Percentiles rank a stretch among this genome's conserved stretches.
phyloP scores from a whole-genome alignment of 768 basidiomycete genomes.

The Lactifluus volemus region DNA sequence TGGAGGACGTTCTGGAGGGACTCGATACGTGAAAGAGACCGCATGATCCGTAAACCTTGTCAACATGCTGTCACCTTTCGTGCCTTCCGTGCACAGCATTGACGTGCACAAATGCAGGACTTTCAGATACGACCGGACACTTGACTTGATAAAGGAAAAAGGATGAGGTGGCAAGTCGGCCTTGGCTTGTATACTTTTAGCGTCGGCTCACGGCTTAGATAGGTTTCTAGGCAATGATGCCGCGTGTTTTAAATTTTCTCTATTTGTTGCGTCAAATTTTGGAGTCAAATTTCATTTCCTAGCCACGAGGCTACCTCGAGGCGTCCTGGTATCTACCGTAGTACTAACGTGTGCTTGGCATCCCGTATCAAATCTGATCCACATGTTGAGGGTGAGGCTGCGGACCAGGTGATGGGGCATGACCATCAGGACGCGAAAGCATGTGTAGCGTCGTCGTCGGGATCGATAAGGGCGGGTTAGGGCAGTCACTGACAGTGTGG shows the following conservation, averaged over 20 bases:
- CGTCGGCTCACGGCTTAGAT: no score
- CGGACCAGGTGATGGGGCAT: not conserved
- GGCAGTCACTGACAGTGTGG: no score
- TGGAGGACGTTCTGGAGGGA: conserved; percentile 43
- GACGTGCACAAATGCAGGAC: not conserved
- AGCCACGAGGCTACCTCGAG: conserved; percentile 12
- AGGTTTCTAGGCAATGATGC: not conserved
- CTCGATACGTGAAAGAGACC: conserved; percentile 4
- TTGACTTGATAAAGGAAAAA: not conserved
- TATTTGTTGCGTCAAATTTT: not conserved
- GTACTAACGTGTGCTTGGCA: not conserved
- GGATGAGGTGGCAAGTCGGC: not conserved
- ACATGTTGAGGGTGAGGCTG: conserved; percentile 6
- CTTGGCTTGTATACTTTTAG: not conserved
- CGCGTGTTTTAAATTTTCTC: not conserved
- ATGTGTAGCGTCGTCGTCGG: no score
- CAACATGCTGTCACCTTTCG: not conserved
- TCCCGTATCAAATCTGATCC: not conserved
- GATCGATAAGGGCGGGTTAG: not conserved
- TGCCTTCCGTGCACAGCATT: not conserved
- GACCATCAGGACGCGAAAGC: no score
- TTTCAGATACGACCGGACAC: no score
- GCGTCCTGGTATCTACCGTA: not conserved
- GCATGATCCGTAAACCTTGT: not conserved
- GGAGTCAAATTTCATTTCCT: not conserved